These are phyloP conservation scores for Ensete ventricosum DNA, from an alignment of 176 grass and related monocot genomes.

Conservation along the genomic window DNA sequence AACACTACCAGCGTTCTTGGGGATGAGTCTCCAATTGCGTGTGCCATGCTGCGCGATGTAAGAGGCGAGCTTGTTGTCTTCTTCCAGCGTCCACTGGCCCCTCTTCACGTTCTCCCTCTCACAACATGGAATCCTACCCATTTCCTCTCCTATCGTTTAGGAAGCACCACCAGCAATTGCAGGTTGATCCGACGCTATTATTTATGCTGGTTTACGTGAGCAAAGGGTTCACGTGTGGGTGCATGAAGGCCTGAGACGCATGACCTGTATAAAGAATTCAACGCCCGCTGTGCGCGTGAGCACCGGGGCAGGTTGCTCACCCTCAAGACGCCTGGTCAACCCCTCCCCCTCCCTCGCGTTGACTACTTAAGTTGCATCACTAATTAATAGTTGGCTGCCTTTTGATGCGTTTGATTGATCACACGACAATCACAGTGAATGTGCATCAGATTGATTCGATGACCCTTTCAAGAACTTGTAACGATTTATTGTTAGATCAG, in stretches of 20 bases:
- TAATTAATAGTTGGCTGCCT: no score
- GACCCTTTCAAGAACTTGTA: no score
- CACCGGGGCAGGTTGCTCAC: conserved; percentile 78
- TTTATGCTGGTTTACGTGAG: neutral
- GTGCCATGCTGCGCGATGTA: conserved; percentile 85
- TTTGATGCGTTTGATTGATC: no score
- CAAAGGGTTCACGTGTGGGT: conserved; percentile 32
- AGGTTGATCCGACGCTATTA: no score
- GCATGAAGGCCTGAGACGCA: conserved; percentile 48
- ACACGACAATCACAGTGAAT: no score
- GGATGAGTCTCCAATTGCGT: conserved; percentile 92
- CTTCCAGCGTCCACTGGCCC: conserved; percentile 96
- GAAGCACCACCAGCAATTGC: no score
- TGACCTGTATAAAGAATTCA: conserved; percentile 93
- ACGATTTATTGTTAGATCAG: no score
- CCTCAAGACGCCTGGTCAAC: conserved; percentile 71
- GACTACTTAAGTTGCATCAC: no score
- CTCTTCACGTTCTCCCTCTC: conserved; percentile 96
- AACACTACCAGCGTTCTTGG: conserved; percentile 80
- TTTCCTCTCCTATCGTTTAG: neutral
- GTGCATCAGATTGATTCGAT: no score
- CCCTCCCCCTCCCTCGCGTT: neutral
- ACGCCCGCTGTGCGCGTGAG: conserved; percentile 79
- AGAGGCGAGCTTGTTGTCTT: conserved; percentile 93
- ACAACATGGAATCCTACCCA: conserved; percentile 91